These are phyloP conservation scores for Camellia lanceoleosa DNA, from an alignment of 148 eudicot genomes.

Conservation along the genomic window DNA sequence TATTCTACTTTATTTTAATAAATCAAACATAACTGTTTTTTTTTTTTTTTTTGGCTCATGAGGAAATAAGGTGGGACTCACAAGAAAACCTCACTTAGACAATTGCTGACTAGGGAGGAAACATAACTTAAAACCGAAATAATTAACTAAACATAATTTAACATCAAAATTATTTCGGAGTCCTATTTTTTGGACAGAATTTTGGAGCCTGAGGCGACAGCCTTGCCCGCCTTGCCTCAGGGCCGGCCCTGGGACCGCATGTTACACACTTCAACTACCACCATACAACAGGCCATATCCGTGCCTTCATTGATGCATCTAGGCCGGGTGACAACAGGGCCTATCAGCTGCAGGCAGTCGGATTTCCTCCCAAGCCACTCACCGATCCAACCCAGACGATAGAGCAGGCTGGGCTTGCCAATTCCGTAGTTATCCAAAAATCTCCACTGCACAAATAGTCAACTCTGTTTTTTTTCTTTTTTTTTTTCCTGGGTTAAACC, in stretches of 20 bases:
- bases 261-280: slow-evolving; percentile 52
- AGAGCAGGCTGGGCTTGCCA: slow-evolving; percentile 61
- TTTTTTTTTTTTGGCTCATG: too few species aligned
- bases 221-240: too few species aligned
- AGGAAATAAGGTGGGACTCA: too few species aligned
- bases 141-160: too few species aligned
- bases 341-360: slow-evolving; percentile 67
- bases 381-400: slow-evolving; percentile 51
- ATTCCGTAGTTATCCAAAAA: slow-evolving; percentile 62
- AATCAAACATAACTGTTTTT: too few species aligned
- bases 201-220: fast-evolving
- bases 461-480: not conserved
- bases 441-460: not conserved
- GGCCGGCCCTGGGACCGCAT: slow-evolving; percentile 37
- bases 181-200: too few species aligned
- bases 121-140: too few species aligned
- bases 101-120: too few species aligned
- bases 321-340: slow-evolving; percentile 50
- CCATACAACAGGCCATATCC: slow-evolving; percentile 52
- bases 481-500: not conserved
- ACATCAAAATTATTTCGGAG: too few species aligned
- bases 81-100: too few species aligned
- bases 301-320: slow-evolving; percentile 59
- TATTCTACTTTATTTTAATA: too few species aligned
- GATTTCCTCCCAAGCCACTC: slow-evolving; percentile 68